Conservation (phyloP, 1,284 basidiomycete genomes). For the Tilletia setariae region DNA sequence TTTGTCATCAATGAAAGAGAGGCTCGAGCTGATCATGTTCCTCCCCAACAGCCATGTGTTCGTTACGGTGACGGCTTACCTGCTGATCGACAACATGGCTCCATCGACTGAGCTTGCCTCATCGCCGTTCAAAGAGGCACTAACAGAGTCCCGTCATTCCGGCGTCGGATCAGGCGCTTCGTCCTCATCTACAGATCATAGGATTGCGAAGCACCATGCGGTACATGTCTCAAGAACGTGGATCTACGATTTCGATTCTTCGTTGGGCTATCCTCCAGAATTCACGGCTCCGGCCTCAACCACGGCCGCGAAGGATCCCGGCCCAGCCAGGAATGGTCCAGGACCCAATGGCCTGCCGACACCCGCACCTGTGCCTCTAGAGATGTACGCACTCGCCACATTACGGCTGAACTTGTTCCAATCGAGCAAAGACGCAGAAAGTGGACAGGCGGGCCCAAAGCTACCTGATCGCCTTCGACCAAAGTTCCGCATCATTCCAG, state of each 20-base stretch:
- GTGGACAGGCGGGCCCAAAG: not conserved
- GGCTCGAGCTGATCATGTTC: not conserved
- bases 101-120: not conserved
- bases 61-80: slow-evolving; percentile 1
- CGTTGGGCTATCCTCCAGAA: slow-evolving; percentile 12
- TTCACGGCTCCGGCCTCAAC: not conserved
- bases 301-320: not conserved
- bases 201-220: too few relatives aligned
- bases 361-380: slow-evolving; percentile 17
- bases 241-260: slow-evolving; percentile 39
- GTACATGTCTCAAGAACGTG: slow-evolving; percentile 20
- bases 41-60: slow-evolving; percentile 6
- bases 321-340: not conserved
- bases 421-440: not conserved
- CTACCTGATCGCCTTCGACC: slow-evolving; percentile 21
- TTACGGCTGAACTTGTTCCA: slow-evolving; percentile 17
- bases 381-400: slow-evolving; percentile 21
- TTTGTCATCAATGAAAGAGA: not conserved
- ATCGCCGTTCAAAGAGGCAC: not conserved
- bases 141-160: not conserved
- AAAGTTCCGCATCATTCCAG: slow-evolving; percentile 23
- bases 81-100: not conserved
- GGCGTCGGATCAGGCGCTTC: not conserved
- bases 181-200: too few relatives aligned
- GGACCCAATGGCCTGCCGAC: not conserved